phyloP scores from a whole-genome alignment of 192 early-diverging fungal species.

The Coemansia sp. region DNA sequence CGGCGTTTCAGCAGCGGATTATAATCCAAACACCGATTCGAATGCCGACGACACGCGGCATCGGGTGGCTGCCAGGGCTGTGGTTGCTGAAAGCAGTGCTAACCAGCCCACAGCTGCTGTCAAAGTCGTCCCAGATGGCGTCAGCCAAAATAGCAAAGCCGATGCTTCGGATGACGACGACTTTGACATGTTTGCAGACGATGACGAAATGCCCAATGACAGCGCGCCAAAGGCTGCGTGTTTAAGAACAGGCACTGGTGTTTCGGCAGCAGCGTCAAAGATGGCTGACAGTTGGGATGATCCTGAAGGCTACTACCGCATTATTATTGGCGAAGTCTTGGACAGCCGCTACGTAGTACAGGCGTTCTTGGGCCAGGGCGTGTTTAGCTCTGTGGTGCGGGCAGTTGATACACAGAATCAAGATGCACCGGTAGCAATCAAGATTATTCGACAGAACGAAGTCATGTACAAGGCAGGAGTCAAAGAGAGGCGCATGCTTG shows the following conservation, averaged over 20 bases:
- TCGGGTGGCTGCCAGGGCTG: constrained; percentile 30
- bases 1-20: constrained; percentile 69
- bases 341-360: constrained; percentile 85
- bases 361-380: constrained; percentile 86
- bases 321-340: constrained; percentile 81
- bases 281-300: constrained; percentile 93
- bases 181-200: constrained; percentile 67
- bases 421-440: constrained; percentile 86
- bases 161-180: constrained; percentile 29
- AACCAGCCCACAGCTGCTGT: background rate
- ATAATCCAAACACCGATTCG: constrained; percentile 74
- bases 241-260: constrained; percentile 14
- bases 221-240: constrained; percentile 7
- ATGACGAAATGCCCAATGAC: constrained; percentile 44
- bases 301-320: constrained; percentile 95
- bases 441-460: constrained; percentile 94
- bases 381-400: constrained; percentile 92
- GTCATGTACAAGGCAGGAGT: constrained; percentile 85
- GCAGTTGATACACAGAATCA: constrained; percentile 73
- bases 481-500: constrained; percentile 88
- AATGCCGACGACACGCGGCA: constrained; percentile 68
- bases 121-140: background rate
- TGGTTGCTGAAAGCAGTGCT: background rate
- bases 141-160: constrained; percentile 9
- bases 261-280: constrained; percentile 15